phyloP scores from a whole-genome alignment of 169 alveolate genomes.

The Plasmodium ovale region DNA sequence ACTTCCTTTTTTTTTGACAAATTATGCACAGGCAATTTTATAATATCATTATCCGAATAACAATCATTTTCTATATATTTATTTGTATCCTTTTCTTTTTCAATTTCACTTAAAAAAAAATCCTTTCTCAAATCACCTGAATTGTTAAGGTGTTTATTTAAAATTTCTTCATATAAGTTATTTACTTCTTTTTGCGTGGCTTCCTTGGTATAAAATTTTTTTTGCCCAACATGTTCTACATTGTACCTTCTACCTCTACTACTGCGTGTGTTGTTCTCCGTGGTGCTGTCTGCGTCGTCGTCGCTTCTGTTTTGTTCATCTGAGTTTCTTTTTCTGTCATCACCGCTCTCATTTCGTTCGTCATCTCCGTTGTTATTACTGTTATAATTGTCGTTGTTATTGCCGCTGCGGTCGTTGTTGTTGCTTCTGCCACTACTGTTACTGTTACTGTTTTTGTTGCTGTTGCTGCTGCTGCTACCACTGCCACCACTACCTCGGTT shows the following conservation, averaged over 20 bases:
- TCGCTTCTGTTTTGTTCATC: not conserved
- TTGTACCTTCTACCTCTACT: not conserved
- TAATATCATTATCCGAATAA: not conserved
- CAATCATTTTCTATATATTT: not conserved
- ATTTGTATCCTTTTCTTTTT: slow-evolving; percentile 14
- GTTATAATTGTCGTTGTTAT: not conserved
- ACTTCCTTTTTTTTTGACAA: not conserved
- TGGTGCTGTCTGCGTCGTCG: not conserved
- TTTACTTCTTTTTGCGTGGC: not conserved
- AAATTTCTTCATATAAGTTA: not conserved
- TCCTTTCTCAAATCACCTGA: not conserved
- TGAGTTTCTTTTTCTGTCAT: not conserved
- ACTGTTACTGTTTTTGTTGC: not conserved
- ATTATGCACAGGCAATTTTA: slow-evolving; percentile 1
- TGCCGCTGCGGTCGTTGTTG: not conserved
- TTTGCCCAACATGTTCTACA: not conserved
- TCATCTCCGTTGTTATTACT: not conserved
- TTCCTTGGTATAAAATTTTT: not conserved
- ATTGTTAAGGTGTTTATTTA: slow-evolving; percentile 5
- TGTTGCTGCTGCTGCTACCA: not conserved
- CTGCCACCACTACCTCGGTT: not conserved
- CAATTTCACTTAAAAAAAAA: not conserved
- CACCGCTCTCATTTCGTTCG: not conserved
- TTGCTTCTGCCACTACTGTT: slow-evolving; percentile 3
- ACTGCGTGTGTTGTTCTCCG: not conserved